Conservation (phyloP, 202 grass and related monocot species). For the Panicum virgatum region DNA sequence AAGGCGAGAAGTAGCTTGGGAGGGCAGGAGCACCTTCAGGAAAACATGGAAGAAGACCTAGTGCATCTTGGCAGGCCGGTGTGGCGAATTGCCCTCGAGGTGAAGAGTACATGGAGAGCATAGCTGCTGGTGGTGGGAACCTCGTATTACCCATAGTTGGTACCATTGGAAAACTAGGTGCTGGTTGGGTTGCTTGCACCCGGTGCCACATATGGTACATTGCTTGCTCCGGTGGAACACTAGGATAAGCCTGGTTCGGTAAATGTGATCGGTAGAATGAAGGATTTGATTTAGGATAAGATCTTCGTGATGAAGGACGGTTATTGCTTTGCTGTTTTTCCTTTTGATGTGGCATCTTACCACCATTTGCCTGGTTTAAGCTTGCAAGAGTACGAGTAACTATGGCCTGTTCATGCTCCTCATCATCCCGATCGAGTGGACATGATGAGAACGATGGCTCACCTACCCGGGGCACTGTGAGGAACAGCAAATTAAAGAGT, state of each 20-base stretch:
- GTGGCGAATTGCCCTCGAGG: constrained; percentile 36
- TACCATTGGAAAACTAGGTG: constrained; percentile 34
- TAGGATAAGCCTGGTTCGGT: constrained; percentile 54
- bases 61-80: constrained; percentile 34
- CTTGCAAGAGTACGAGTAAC: constrained; percentile 68
- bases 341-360: constrained; percentile 43
- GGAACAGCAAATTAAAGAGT: constrained; percentile 17
- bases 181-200: constrained; percentile 44
- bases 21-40: constrained; percentile 40
- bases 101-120: constrained; percentile 49
- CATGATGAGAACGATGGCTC: constrained; percentile 50
- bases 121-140: constrained; percentile 46
- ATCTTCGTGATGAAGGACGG: constrained; percentile 29
- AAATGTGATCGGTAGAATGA: constrained; percentile 38
- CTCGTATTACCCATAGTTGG: constrained; percentile 45
- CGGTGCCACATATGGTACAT: constrained; percentile 68
- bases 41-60: constrained; percentile 44
- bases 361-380: constrained; percentile 49
- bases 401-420: constrained; percentile 60
- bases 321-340: constrained; percentile 46
- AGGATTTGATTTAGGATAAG: constrained; percentile 37
- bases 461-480: constrained; percentile 54
- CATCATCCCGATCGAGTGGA: constrained; percentile 46
- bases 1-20: constrained; percentile 45
- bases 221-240: constrained; percentile 47